These are phyloP conservation scores for Puccinia horiana DNA, from an alignment of 1,284 basidiomycete species.

Conservation along the genomic window DNA sequence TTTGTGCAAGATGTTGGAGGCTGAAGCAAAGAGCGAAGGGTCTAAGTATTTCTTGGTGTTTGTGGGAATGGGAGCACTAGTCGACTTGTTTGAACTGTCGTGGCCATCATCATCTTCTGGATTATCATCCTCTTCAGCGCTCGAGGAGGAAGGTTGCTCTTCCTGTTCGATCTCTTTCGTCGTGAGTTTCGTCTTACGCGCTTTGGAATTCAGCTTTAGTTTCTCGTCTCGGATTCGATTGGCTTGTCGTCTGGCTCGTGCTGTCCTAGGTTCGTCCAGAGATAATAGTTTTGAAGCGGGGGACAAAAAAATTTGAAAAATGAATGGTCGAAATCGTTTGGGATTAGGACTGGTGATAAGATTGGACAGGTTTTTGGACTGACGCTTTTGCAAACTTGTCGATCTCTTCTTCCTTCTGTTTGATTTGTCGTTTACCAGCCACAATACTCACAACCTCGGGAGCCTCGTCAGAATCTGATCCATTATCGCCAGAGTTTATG, in stretches of 20 bases:
- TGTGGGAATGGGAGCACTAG: background rate
- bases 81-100: background rate
- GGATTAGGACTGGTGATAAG: background rate
- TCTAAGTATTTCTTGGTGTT: conserved; percentile 44
- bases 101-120: background rate
- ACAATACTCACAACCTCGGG: conserved; percentile 37
- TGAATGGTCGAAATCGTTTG: background rate
- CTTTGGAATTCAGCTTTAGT: conserved; percentile 29
- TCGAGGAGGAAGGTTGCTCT: background rate
- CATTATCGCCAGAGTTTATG: conserved; percentile 67
- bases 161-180: background rate
- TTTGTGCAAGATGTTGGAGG: conserved; percentile 35
- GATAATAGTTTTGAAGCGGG: background rate
- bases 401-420: conserved; percentile 14
- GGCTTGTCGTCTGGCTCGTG: conserved; percentile 26
- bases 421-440: conserved; percentile 35
- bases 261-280: background rate
- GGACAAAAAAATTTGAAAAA: background rate
- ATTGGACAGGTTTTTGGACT: conserved; percentile 6
- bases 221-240: conserved; percentile 40
- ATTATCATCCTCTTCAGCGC: conserved; percentile 1
- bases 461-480: conserved; percentile 34
- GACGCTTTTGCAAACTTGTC: conserved; percentile 35
- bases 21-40: conserved; percentile 38
- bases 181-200: conserved; percentile 21